Base-by-base conservation (phyloP, 495 filamentous ascomycete genomes). In the Astrocystis sublimbata region DNA sequence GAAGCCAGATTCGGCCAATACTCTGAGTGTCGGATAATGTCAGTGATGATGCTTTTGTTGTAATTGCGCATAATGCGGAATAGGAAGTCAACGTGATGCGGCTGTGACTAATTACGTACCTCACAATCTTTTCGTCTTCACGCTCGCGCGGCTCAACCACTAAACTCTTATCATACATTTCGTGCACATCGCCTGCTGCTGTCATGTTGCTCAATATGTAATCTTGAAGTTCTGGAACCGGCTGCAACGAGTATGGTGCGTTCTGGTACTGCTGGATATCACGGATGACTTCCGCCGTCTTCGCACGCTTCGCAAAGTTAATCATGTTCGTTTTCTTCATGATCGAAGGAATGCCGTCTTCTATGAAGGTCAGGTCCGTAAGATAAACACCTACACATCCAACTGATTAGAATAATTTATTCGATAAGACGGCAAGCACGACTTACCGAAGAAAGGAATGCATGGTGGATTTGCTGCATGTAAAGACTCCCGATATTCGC, bases 231-330 rank as follows among this genome's bases (percentile, higher is more conserved):
- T 98, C 94, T 15, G 86, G 83, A 8, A 98, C 92, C 0, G 92
- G 83, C 73, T 92, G 88, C 40, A 98, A 81, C 6, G 91, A 87
- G 69, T 98, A 98, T 26, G 92, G 92, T 17, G 94, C 90, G 66
- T 96, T 97, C 73, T 98, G 96, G 71, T 97, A 98, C 73, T 97
- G 92, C 75, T 98, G 96, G 61, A 98, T 97, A 72, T 97, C 93
- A 41, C 91, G 90, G 65, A 98, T 98, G 46, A 98, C 94, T 71
- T 97, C 94, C 24, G 94, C 96, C 15, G 94, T 97, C 81, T 97
- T 98, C 43, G 92, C 90, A 35, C 96, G 90, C 81, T 98, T 98
- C 70, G 91, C 92, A 75, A 98, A 98, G 79, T 98, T 98, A 79
- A 98, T 98, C 69, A 96, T 80, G 69, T 94, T 89, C 19, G 92